Evolutionary conservation across 345 rosid genomes (phyloP), one percentile per base, ranked within the genome.

Genomic region (Nephelium lappaceum): DNA sequence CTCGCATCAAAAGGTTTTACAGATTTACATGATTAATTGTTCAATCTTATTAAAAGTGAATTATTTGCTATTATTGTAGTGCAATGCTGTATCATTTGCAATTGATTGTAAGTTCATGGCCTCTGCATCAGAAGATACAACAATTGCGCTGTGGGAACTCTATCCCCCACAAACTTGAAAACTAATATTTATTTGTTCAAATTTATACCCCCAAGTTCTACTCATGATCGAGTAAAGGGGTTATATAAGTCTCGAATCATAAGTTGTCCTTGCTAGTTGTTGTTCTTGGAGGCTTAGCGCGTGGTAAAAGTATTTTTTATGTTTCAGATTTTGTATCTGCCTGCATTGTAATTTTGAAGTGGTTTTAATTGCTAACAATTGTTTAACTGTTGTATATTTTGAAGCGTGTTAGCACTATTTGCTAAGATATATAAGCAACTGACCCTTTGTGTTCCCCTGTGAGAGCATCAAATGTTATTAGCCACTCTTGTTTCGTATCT

Each of bases 61-160:
- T 23, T 9, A 18, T 79, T 39, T 74, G 55, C 41, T 23, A 12
- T 61, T 66, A 39, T 79, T 78, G 86, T 82, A 92, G 97, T 94
- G 98, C 78, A 93, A 91, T 76, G 92, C 89, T 0, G 97, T 94
- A 47, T 80, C 93, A 1, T 96, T 83, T 81, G 89, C 99, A 39
- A 72, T 77, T 15, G 90, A 91, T 77, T 84, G 88, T 78, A 90
- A 88, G 88, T 78, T 88, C 31, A 80, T 92, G 97, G 97, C 97
- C 10, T 92, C 99, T 70, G 86, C 95, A 18, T 96, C 97, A 61
- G 93, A 93, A 84, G 97, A 96, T 79, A 79, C 90, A 6, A 91
- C 94, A 7, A 86, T 96, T 57, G 97, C 97, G 6, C 78, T 96
- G 27, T 94, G 99, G 99, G 92, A 90, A 83, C 90, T 94, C 60